Evolutionary conservation across 2,329 filamentous ascomycete genomes (phyloP).

Genomic region (Cercospora beticola): DNA sequence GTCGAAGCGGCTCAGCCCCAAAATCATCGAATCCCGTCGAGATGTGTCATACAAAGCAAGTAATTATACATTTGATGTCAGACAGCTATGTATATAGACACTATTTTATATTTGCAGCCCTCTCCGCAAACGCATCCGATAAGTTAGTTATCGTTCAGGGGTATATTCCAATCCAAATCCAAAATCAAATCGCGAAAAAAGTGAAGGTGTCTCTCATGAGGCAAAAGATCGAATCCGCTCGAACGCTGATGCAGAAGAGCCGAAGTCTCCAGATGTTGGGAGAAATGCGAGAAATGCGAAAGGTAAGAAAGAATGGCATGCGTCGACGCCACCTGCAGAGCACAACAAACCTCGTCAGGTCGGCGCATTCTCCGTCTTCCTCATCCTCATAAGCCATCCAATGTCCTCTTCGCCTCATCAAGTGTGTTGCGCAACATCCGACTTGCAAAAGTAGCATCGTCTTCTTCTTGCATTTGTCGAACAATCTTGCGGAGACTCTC

Average conservation of each 20-base stretch:
- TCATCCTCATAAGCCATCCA: constrained; percentile 59
- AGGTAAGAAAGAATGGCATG: neutral
- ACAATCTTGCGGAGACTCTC: constrained; percentile 57
- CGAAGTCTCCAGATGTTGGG: neutral
- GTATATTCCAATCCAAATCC: neutral
- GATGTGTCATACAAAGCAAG: neutral
- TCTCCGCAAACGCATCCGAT: neutral
- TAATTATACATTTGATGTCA: neutral
- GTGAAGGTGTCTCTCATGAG: neutral
- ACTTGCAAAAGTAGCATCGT: constrained; percentile 56
- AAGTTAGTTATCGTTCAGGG: neutral
- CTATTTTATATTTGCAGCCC: neutral
- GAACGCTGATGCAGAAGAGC: neutral
- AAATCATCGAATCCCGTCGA: neutral
- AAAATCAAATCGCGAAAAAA: neutral
- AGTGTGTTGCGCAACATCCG: constrained; percentile 68
- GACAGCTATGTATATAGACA: neutral
- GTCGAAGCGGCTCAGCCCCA: neutral
- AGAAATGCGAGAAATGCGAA: neutral
- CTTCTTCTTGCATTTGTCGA: constrained; percentile 48
- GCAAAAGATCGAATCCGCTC: neutral
- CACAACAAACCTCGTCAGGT: neutral
- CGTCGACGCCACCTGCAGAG: neutral
- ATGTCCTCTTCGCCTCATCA: constrained; percentile 69
- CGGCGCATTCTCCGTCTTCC: neutral